These are phyloP conservation scores for Trichophyton simii DNA, from an alignment of 2,329 filamentous ascomycete species.

Conservation along the genomic window DNA sequence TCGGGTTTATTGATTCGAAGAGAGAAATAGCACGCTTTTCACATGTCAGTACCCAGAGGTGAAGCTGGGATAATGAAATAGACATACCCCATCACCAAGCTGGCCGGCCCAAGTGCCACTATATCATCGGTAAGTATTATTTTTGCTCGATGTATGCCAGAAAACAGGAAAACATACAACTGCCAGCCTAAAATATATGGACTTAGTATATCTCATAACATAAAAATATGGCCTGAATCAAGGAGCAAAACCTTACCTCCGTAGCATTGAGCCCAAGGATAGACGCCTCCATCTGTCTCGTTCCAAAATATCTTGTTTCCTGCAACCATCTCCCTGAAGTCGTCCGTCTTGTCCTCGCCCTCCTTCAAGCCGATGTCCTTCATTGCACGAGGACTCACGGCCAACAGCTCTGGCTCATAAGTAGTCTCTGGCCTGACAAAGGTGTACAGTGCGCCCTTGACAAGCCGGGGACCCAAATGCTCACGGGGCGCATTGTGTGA, in stretches of 20 bases:
- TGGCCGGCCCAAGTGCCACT: conserved; percentile 86
- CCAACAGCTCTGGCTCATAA: conserved; percentile 64
- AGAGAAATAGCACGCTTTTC: conserved; percentile 67
- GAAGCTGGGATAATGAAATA: not conserved
- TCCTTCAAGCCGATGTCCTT: conserved; percentile 63
- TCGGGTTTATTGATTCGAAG: conserved; percentile 73
- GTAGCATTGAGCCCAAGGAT: conserved; percentile 98
- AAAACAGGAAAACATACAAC: conserved; percentile 28
- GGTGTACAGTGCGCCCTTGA: conserved; percentile 75
- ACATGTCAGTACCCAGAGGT: not conserved
- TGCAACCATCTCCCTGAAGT: conserved; percentile 64
- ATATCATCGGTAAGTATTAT: conserved; percentile 21
- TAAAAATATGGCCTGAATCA: conserved; percentile 5
- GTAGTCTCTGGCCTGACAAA: conserved; percentile 73
- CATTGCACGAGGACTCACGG: conserved; percentile 66
- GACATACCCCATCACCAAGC: conserved; percentile 63
- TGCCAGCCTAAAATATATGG: conserved; percentile 31
- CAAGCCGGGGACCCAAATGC: conserved; percentile 65
- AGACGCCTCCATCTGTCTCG: conserved; percentile 62
- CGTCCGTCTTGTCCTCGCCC: conserved; percentile 55
- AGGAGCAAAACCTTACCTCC: conserved; percentile 49
- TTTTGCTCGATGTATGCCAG: not conserved
- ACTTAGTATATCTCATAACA: not conserved
- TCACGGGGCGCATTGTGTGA: conserved; percentile 73
- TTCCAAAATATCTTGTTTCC: conserved; percentile 74